These are phyloP conservation scores for Vaccinium darrowii DNA, from an alignment of 148 eudicot genomes.

Conservation along the genomic window DNA sequence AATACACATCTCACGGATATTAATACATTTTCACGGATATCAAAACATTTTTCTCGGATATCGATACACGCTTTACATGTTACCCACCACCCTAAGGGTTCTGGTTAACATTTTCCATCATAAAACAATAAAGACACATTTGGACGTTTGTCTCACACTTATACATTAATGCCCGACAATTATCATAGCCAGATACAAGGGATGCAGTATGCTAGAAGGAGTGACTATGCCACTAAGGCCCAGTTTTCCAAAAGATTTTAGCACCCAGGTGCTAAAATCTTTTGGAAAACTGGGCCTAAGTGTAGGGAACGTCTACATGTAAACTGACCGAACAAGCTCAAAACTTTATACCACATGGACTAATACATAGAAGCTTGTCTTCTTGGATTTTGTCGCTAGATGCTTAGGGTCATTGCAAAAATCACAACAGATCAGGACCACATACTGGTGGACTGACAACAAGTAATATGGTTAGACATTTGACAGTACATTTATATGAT, in stretches of 20 bases:
- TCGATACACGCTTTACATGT: too few relatives aligned
- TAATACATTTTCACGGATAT: too few relatives aligned
- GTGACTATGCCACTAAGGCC: neutral
- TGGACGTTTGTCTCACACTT: neutral
- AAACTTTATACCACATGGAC: neutral
- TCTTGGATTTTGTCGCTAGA: neutral
- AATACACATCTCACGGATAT: too few relatives aligned
- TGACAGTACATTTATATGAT: neutral
- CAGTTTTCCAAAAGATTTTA: too few relatives aligned
- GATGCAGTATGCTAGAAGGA: neutral
- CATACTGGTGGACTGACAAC: neutral
- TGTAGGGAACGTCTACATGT: neutral
- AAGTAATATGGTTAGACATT: neutral
- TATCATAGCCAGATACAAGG: neutral
- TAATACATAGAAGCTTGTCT: constrained; percentile 1
- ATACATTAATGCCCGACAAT: neutral
- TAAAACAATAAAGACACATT: neutral
- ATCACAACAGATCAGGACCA: neutral
- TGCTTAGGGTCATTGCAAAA: neutral
- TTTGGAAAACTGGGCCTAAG: too few relatives aligned
- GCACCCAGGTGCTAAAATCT: too few relatives aligned
- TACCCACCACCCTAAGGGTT: too few relatives aligned
- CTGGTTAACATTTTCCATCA: too few relatives aligned
- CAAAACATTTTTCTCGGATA: too few relatives aligned
- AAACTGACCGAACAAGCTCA: neutral